phyloP scores from a whole-genome alignment of 2,329 filamentous ascomycete species.

The Claviceps cyperi region DNA sequence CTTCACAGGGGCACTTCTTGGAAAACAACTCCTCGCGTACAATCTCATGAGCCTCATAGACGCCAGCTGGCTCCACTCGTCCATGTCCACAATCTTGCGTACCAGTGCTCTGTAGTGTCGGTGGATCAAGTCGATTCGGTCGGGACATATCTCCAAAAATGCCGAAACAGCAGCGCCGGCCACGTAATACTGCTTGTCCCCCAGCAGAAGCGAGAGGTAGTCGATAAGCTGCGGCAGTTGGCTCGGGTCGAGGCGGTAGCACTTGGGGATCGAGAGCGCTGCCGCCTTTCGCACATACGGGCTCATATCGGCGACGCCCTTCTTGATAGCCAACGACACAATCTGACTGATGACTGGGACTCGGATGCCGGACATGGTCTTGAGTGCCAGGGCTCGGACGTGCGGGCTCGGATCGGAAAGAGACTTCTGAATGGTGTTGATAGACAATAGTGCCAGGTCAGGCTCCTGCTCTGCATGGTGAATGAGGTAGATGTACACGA shows the following conservation, averaged over 20 bases:
- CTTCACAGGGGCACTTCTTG: conserved; percentile 46
- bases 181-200: conserved; percentile 93
- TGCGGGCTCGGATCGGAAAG: conserved; percentile 85
- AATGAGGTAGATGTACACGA: conserved; percentile 96
- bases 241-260: conserved; percentile 76
- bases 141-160: conserved; percentile 79
- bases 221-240: conserved; percentile 77
- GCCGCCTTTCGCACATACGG: conserved; percentile 86
- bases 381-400: conserved; percentile 78
- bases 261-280: conserved; percentile 88
- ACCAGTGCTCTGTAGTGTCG: conserved; percentile 75
- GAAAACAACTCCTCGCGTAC: conserved; percentile 82
- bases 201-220: conserved; percentile 62
- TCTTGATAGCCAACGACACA: conserved; percentile 88
- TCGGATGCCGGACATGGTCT: conserved; percentile 94
- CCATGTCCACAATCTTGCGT: conserved; percentile 93
- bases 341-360: conserved; percentile 97
- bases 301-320: conserved; percentile 86
- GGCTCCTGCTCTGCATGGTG: conserved; percentile 94
- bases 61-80: conserved; percentile 91
- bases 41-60: conserved; percentile 67
- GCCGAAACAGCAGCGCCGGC: conserved; percentile 82
- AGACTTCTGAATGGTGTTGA: conserved; percentile 98
- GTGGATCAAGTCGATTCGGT: conserved; percentile 77
- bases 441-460: conserved; percentile 85